Percentiles rank a stretch among this genome's conserved stretches.
Conservation (phyloP, 1,139 yeast species). For the Yamadazyma kanchanaburiensis region DNA sequence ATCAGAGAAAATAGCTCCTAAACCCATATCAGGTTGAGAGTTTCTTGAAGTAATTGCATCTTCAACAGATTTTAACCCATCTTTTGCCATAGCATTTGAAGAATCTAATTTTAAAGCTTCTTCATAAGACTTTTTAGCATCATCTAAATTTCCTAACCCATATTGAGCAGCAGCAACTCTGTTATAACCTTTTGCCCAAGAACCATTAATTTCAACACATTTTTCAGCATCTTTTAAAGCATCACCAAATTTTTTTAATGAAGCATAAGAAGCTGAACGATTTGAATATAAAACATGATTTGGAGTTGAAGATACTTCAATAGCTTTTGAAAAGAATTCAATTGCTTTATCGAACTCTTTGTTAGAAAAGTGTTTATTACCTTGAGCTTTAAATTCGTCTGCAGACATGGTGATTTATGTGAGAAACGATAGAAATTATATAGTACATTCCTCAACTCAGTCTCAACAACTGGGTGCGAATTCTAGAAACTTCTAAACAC, state of each 20-base stretch:
- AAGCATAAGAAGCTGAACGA: conserved; percentile 90
- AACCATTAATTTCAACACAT: conserved; percentile 72
- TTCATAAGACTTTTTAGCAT: conserved; percentile 65
- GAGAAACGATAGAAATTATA: too few relatives aligned
- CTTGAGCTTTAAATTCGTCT: conserved; percentile 75
- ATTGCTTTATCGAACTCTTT: conserved; percentile 81
- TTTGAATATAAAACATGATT: conserved; percentile 91
- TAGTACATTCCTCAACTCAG: too few relatives aligned
- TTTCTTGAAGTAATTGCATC: conserved; percentile 46
- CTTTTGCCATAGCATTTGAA: conserved; percentile 79
- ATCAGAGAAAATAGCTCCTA: conserved; percentile 74
- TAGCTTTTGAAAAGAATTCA: conserved; percentile 80
- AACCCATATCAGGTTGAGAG: conserved; percentile 66
- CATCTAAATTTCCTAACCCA: conserved; percentile 77
- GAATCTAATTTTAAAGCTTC: conserved; percentile 85
- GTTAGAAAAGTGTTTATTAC: conserved; percentile 87
- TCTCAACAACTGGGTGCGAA: too few relatives aligned
- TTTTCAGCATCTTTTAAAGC: conserved; percentile 84
- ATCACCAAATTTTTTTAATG: conserved; percentile 64
- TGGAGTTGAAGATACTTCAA: conserved; percentile 75
- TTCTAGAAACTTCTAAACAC: conserved; percentile 3
- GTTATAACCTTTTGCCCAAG: conserved; percentile 94
- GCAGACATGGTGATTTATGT: conserved; percentile 45
- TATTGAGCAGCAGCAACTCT: conserved; percentile 92
- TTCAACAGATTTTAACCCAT: conserved; percentile 72